phyloP scores from a whole-genome alignment of 495 filamentous ascomycete genomes.

The Penicillium flavigenum region DNA sequence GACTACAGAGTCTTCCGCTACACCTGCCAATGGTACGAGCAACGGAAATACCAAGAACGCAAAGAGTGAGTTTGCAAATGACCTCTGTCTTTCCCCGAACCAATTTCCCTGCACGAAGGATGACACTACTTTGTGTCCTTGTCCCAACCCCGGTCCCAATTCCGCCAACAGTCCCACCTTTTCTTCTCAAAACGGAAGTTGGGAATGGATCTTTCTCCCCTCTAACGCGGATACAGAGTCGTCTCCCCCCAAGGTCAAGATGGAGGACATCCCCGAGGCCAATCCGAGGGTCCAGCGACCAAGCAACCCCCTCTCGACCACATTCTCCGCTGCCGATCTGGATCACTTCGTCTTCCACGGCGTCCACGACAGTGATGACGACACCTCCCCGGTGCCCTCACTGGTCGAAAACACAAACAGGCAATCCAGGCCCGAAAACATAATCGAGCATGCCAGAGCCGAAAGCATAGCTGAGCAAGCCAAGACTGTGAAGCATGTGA shows the following conservation, averaged over 20 bases:
- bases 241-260: neutral
- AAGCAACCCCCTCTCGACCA: neutral
- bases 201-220: neutral
- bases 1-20: neutral
- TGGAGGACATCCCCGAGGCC: neutral
- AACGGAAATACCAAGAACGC: neutral
- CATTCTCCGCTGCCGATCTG: neutral
- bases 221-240: slow-evolving; percentile 5
- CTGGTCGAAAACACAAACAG: neutral
- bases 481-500: slow-evolving; percentile 1
- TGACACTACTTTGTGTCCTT: neutral
- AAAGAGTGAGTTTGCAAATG: neutral
- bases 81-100: too few relatives aligned
- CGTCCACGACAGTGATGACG: neutral
- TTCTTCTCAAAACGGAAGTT: neutral
- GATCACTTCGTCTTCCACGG: neutral
- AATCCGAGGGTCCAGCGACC: neutral
- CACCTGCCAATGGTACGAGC: neutral
- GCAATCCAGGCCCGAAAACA: neutral
- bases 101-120: neutral
- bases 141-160: neutral
- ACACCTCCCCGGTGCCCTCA: neutral
- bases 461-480: neutral
- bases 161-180: neutral
- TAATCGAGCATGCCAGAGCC: neutral